These are phyloP conservation scores for Ceratorhiza oryzae-sativae DNA, from an alignment of 1,284 basidiomycete species.

Conservation along the genomic window DNA sequence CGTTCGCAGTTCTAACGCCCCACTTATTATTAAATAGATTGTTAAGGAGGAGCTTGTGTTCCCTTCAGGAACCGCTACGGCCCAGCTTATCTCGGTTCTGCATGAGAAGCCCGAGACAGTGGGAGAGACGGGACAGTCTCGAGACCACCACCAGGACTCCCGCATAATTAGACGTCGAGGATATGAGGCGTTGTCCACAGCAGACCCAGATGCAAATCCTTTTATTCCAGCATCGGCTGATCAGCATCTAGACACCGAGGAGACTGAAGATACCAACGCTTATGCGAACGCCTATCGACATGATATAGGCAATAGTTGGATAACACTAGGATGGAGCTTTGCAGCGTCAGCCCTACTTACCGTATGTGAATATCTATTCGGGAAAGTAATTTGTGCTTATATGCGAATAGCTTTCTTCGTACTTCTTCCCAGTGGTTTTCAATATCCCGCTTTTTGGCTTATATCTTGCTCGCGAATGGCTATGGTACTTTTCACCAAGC, in stretches of 20 bases:
- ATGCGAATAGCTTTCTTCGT: conserved; percentile 68
- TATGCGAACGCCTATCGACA: neutral
- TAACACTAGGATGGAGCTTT: conserved; percentile 77
- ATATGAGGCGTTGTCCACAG: conserved; percentile 58
- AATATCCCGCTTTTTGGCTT: conserved; percentile 89
- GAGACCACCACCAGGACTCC: conserved; percentile 57
- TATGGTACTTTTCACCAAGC: conserved; percentile 95
- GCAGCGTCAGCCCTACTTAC: conserved; percentile 72
- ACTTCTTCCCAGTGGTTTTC: conserved; percentile 91
- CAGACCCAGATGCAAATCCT: conserved; percentile 48
- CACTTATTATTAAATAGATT: conserved; percentile 60
- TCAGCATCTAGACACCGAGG: conserved; percentile 40
- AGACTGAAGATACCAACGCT: conserved; percentile 51
- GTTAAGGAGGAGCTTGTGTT: conserved; percentile 93
- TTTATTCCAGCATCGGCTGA: conserved; percentile 29
- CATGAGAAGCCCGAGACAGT: conserved; percentile 54
- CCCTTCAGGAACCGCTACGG: conserved; percentile 96
- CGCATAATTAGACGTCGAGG: conserved; percentile 59
- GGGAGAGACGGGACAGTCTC: conserved; percentile 7
- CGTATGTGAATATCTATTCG: conserved; percentile 55
- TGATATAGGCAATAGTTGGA: conserved; percentile 65
- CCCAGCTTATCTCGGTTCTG: conserved; percentile 92
- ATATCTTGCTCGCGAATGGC: conserved; percentile 85
- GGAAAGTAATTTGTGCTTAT: neutral
- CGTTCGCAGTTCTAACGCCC: neutral